Conservation (phyloP, 345 rosid species). For the Streptanthus diversifolius region DNA sequence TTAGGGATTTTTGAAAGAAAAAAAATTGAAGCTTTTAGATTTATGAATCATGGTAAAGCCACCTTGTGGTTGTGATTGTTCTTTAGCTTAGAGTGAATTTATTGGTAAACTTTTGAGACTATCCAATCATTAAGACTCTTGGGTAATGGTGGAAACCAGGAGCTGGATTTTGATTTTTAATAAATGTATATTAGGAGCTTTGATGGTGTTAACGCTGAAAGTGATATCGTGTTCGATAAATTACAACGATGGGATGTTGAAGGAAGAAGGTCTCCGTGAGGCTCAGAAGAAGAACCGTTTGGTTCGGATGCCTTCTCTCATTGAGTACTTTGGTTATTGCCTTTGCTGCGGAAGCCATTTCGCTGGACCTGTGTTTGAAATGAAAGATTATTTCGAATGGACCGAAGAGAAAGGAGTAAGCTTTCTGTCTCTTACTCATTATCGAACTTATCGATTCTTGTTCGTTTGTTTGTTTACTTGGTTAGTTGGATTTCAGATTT, state of each 20-base stretch:
- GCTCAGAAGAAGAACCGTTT: slow-evolving; percentile 80
- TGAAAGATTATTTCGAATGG: slow-evolving; percentile 96
- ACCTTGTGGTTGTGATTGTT: background rate
- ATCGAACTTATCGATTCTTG: background rate
- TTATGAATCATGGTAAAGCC: background rate
- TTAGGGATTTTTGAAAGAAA: background rate
- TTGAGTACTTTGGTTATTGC: slow-evolving; percentile 86
- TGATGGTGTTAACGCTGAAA: slow-evolving; percentile 94
- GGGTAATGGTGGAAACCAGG: background rate
- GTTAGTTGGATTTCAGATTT: slow-evolving; percentile 47
- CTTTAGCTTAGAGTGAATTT: background rate
- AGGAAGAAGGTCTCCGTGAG: slow-evolving; percentile 73
- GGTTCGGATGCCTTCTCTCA: slow-evolving; percentile 63
- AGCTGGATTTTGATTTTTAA: background rate
- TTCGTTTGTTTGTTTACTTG: background rate
- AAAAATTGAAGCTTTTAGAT: background rate
- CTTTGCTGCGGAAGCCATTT: slow-evolving; percentile 95
- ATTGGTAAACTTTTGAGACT: background rate
- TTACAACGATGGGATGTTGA: slow-evolving; percentile 74
- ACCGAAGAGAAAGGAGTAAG: slow-evolving; percentile 83
- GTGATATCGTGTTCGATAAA: slow-evolving; percentile 90
- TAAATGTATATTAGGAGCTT: slow-evolving; percentile 53
- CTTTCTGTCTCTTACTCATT: slow-evolving; percentile 28
- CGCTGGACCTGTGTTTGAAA: slow-evolving; percentile 94
- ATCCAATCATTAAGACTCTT: background rate